phyloP scores from a whole-genome alignment of 495 filamentous ascomycete species.

The Aspergillus coremiiformis region DNA sequence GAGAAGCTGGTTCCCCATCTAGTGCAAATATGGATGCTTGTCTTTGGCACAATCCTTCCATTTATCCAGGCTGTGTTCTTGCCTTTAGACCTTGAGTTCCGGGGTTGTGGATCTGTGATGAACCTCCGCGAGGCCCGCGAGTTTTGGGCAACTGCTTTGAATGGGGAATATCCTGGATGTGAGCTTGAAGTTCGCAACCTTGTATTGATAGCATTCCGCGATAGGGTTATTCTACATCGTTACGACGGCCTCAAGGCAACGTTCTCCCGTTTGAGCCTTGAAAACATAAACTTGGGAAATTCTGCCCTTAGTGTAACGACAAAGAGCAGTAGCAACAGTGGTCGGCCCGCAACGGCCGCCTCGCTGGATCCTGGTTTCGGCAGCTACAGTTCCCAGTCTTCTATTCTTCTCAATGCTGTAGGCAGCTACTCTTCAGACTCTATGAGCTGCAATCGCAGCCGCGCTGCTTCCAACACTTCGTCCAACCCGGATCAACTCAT shows the following conservation, averaged over 20 bases:
- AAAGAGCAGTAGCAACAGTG: conserved; percentile 41
- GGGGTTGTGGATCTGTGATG: conserved; percentile 73
- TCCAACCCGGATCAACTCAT: conserved; percentile 42
- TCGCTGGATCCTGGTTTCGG: conserved; percentile 62
- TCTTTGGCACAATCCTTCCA: conserved; percentile 82
- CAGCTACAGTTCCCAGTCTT: conserved; percentile 68
- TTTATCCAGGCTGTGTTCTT: conserved; percentile 96
- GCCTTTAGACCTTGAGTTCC: conserved; percentile 89
- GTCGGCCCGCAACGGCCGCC: conserved; percentile 61
- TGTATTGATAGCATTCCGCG: conserved; percentile 82
- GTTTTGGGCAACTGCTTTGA: conserved; percentile 63
- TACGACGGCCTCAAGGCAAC: conserved; percentile 80
- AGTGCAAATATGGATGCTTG: conserved; percentile 87
- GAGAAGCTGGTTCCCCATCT: conserved; percentile 77
- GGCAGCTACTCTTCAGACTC: conserved; percentile 45
- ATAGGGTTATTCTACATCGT: conserved; percentile 76
- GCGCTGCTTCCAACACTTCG: conserved; percentile 86
- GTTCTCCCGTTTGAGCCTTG: conserved; percentile 84
- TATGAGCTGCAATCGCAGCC: conserved; percentile 45
- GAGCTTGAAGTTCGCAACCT: conserved; percentile 80
- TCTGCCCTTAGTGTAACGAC: conserved; percentile 40
- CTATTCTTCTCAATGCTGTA: conserved; percentile 57
- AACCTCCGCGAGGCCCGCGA: conserved; percentile 66
- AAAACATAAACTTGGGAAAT: conserved; percentile 60
- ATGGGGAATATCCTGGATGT: conserved; percentile 31